Percentiles rank a stretch among this genome's conserved stretches.
Evolutionary conservation across 2,329 filamentous ascomycete species (phyloP).

Genomic region (Clarireedia paspali): DNA sequence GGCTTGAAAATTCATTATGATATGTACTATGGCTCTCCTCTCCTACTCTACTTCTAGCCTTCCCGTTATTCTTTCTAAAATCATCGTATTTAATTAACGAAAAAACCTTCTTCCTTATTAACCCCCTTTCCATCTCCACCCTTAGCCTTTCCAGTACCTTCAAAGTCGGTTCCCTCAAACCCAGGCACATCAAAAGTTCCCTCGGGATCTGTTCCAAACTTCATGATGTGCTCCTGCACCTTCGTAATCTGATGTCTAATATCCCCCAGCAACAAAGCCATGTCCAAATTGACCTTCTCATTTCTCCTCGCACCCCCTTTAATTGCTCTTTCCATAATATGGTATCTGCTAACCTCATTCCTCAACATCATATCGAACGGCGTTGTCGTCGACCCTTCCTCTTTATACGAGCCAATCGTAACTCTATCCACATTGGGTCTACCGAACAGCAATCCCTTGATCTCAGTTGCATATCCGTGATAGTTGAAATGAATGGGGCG

Average conservation of each 20-base stretch:
- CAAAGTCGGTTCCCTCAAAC: constrained; percentile 31
- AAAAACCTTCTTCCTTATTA: constrained; percentile 25
- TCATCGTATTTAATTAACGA: constrained; percentile 20
- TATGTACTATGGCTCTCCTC: too few relatives aligned
- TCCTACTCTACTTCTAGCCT: too few relatives aligned
- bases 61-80: too few relatives aligned
- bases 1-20: too few relatives aligned
- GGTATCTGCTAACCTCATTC: constrained; percentile 52
- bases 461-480: constrained; percentile 54
- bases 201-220: constrained; percentile 45
- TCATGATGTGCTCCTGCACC: constrained; percentile 43
- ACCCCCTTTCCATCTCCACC: constrained; percentile 4
- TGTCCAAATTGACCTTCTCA: constrained; percentile 36
- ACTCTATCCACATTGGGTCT: constrained; percentile 44
- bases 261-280: constrained; percentile 40
- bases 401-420: constrained; percentile 50
- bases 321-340: constrained; percentile 49
- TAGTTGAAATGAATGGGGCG: constrained; percentile 57
- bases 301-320: constrained; percentile 40
- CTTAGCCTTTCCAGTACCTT: constrained; percentile 5
- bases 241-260: constrained; percentile 41
- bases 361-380: constrained; percentile 64
- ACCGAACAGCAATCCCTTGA: constrained; percentile 55
- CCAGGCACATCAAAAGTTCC: constrained; percentile 42
- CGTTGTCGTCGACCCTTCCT: constrained; percentile 60